Evolutionary conservation across 2,329 filamentous ascomycete genomes (phyloP), one percentile per base, ranked within the genome.

Genomic region (Penicillium carneum): DNA sequence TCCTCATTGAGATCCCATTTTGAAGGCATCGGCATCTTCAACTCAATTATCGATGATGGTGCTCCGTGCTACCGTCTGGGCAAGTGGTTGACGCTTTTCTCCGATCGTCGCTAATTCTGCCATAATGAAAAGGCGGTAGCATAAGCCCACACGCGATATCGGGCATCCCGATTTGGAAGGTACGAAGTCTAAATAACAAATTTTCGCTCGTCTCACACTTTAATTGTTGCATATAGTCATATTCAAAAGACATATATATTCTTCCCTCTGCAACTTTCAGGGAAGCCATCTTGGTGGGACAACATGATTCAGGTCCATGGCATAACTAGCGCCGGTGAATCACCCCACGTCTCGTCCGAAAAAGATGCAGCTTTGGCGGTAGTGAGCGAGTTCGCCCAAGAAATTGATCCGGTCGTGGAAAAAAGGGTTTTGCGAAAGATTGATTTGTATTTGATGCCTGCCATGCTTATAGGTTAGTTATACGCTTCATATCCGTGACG

Each of bases 381-480:
- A 60, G 87, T 89, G 2, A 86, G 87, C 26, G 84, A 88, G 52
- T 63, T 71, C 31, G 71, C 71, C 10, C 63, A 66, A 46, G 71
- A 69, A 26, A 80, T 88, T 46, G 87, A 90, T 67, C 83, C 84
- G 0, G 78, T 73, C 0, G 74, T 87, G 0, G 84, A 84, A 60
- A 82, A 79, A 18, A 81, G 84, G 48, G 87, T 88, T 9, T 75
- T 90, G 26, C 80, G 85, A 49, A 91, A 90, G 77, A 89, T 90
- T 53, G 88, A 91, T 68, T 76, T 81, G 64, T 88, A 88, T 63
- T 75, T 91, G 47, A 89, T 91, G 36, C 89, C 89, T 0, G 83
- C 86, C 12, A 91, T 91, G 88, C 81, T 84, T 23, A 69, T 88
- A 68, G 84, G 85, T 77, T 20, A 14, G 66, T 51, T 16, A 50